phyloP scores from a whole-genome alignment of 176 grass and related monocot species.

The Sorghum bicolor region DNA sequence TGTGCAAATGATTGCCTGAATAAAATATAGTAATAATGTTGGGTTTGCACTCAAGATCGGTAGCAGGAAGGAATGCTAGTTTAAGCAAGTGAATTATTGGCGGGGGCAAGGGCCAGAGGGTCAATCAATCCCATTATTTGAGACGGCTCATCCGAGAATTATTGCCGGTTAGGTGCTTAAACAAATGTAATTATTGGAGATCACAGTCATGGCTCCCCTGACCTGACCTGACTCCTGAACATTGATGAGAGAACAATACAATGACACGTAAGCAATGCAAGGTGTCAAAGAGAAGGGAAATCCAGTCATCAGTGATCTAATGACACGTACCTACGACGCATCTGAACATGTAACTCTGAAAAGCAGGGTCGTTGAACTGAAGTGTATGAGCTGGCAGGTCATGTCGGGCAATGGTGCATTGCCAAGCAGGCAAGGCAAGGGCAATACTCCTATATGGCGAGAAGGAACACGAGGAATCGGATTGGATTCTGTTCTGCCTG shows the following conservation, averaged over 20 bases:
- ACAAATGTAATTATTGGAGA: slow-evolving; percentile 30
- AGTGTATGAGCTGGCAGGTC: no score
- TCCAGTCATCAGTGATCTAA: no score
- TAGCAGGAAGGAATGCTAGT: not conserved
- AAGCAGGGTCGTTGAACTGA: no score
- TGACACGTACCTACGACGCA: no score
- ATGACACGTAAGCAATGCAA: not conserved
- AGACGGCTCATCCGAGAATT: not conserved
- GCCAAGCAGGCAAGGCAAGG: no score
- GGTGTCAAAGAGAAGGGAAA: not conserved
- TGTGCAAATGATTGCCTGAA: not conserved
- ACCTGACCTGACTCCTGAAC: not conserved
- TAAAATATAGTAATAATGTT: not conserved
- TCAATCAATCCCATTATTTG: not conserved
- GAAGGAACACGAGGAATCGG: not conserved
- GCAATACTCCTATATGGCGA: no score
- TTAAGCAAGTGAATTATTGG: slow-evolving; percentile 40
- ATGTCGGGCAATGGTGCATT: no score
- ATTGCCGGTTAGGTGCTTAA: not conserved
- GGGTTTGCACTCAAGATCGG: not conserved
- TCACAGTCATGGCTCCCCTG: not conserved
- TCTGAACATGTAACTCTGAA: no score
- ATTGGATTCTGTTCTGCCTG: not conserved
- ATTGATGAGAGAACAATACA: not conserved
- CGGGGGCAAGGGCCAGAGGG: not conserved